Evolutionary conservation across 2,329 filamentous ascomycete species (phyloP), one percentile per base, ranked within the genome.

Genomic region (Diplodia scrobiculata): DNA sequence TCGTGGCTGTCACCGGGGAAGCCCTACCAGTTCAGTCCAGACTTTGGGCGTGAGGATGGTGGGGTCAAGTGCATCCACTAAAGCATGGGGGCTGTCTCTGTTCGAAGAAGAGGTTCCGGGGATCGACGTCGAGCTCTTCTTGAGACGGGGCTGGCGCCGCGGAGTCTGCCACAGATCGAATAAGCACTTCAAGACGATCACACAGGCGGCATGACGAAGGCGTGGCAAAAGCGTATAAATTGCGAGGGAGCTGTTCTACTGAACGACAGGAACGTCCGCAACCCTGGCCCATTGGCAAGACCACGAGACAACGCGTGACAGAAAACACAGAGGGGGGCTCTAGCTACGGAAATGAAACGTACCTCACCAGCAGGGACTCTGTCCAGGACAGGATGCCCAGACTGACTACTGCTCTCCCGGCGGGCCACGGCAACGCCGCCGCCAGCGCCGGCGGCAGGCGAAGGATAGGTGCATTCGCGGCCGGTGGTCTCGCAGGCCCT

Each of bases 401-500:
- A 41, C 11, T 67, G 59, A 29, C 59, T 52, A 66, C 72, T 73
- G 45, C 66, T 53, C 36, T 73, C 72, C 38, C 74, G 68, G 13
- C 76, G 72, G 9, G 79, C 78, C 29, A 65, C 52, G 52, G 63
- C 19, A 5, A 55, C 63, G 9, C 70, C 73, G 59, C 74, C 70
- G 67, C 38, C 73, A 17, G 74, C 76, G 27, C 76, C 74, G 34
- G 76, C 72, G 14, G 78, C 77, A 6, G 83, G 79, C 36, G 86
- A 80, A 9, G 90, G 89, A 75, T 92, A 92, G 68, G 85, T 84
- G 74, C 91, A 95, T 67, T 91, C 85, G 73, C 90, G 85, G 52
- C 88, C 87, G 60, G 86, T 86, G 67, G 87, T 87, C 73, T 89
- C 85, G 75, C 91, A 96, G 13, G 87, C 87, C 68, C 90, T 87